These are phyloP conservation scores for Candida sp. DNA, from an alignment of 1,139 yeast species.

Conservation along the genomic window DNA sequence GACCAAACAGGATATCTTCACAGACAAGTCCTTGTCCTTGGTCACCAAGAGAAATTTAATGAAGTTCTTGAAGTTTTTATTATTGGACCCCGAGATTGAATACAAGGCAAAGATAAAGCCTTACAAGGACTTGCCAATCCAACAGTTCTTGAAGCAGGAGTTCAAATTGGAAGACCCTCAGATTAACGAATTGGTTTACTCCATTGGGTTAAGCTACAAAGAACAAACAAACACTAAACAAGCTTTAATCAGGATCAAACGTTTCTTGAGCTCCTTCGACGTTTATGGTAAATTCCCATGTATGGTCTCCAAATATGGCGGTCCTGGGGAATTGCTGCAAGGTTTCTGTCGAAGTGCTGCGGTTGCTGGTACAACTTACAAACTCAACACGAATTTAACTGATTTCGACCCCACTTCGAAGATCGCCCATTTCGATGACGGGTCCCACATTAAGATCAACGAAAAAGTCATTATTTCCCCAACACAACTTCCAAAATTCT, in stretches of 20 bases:
- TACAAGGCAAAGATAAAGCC: conserved; percentile 44
- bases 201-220: conserved; percentile 79
- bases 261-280: conserved; percentile 86
- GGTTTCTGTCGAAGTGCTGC: conserved; percentile 99
- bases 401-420: conserved; percentile 69
- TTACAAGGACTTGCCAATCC: conserved; percentile 57
- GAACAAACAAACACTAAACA: conserved; percentile 66
- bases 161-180: conserved; percentile 79
- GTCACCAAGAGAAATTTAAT: conserved; percentile 83
- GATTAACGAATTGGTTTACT: conserved; percentile 78
- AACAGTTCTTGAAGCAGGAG: conserved; percentile 58
- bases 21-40: conserved; percentile 80
- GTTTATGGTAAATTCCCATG: conserved; percentile 96
- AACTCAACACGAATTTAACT: conserved; percentile 67
- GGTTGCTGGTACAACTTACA: conserved; percentile 96
- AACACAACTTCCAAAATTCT: conserved; percentile 64
- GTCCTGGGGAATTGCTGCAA: conserved; percentile 95
- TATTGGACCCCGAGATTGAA: conserved; percentile 58
- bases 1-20: conserved; percentile 88
- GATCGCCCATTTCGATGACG: conserved; percentile 77
- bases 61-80: conserved; percentile 91
- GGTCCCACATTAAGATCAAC: conserved; percentile 70
- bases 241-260: conserved; percentile 79
- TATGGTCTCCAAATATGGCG: conserved; percentile 90
- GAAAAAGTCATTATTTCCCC: conserved; percentile 80